Evolutionary conservation across 2,329 filamentous ascomycete species (phyloP).

Genomic region (Tolypocladium sp.): DNA sequence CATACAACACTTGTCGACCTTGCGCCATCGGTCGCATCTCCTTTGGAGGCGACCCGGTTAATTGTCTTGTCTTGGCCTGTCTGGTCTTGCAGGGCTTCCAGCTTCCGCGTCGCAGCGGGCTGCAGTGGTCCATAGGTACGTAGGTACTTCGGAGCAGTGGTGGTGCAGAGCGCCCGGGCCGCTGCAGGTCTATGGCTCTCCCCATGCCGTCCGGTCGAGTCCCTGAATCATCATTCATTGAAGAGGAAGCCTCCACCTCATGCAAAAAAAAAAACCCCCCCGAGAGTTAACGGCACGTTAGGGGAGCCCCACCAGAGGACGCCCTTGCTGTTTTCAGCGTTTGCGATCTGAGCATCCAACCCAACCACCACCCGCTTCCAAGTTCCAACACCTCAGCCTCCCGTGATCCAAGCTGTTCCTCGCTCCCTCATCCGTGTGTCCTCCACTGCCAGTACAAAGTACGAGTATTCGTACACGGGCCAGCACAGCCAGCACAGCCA

Average conservation of each 20-base stretch:
- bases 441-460: not conserved
- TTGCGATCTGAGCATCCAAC: not conserved
- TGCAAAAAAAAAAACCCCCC: not conserved
- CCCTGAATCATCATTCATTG: not conserved
- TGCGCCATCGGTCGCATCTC: not conserved
- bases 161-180: not conserved
- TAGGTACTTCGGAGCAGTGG: not conserved
- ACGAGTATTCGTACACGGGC: not conserved
- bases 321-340: not conserved
- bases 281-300: too few relatives aligned
- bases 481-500: not conserved
- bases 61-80: not conserved
- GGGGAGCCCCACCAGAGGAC: not conserved
- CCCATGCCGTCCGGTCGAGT: not conserved
- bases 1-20: not conserved
- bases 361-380: not conserved
- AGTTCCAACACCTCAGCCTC: not conserved
- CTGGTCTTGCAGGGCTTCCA: not conserved
- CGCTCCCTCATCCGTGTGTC: not conserved
- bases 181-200: not conserved
- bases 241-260: not conserved
- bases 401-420: not conserved
- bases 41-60: not conserved
- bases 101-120: too few relatives aligned
- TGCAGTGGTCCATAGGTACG: not conserved